Conservation (phyloP, 164 flowering plant species). For the Piper longum region DNA sequence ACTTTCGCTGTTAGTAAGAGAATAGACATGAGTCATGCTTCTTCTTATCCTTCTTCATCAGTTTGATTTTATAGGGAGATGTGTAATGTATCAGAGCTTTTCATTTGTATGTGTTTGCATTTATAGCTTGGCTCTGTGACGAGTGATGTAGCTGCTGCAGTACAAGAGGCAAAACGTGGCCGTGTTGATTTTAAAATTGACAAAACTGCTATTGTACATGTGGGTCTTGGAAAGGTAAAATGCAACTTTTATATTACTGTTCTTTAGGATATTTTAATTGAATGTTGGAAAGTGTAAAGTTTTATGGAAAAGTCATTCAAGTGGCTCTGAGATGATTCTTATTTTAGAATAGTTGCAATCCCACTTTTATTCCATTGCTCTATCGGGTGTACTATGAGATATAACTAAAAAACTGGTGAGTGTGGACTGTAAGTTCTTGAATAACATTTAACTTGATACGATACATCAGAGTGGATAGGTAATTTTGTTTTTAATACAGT, state of each 20-base stretch:
- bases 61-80: too few species aligned
- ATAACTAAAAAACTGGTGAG: too few species aligned
- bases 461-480: too few species aligned
- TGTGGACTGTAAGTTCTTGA: too few species aligned
- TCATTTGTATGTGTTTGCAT: not conserved
- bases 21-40: not conserved
- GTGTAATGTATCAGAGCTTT: too few species aligned
- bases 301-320: not conserved
- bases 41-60: not conserved
- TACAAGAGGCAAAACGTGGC: slow-evolving; percentile 57
- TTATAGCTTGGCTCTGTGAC: slow-evolving; percentile 70
- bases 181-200: slow-evolving; percentile 66
- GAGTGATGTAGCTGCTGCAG: slow-evolving; percentile 54
- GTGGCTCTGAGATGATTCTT: not conserved
- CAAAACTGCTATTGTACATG: slow-evolving; percentile 83
- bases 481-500: too few species aligned
- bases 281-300: not conserved
- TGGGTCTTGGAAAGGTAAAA: slow-evolving; percentile 82
- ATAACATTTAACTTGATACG: too few species aligned
- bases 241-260: not conserved
- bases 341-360: too few species aligned
- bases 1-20: not conserved
- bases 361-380: too few species aligned
- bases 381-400: too few species aligned
- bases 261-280: not conserved